Conservation (phyloP, 106 monocot species). For the Apostasia ramifera region DNA sequence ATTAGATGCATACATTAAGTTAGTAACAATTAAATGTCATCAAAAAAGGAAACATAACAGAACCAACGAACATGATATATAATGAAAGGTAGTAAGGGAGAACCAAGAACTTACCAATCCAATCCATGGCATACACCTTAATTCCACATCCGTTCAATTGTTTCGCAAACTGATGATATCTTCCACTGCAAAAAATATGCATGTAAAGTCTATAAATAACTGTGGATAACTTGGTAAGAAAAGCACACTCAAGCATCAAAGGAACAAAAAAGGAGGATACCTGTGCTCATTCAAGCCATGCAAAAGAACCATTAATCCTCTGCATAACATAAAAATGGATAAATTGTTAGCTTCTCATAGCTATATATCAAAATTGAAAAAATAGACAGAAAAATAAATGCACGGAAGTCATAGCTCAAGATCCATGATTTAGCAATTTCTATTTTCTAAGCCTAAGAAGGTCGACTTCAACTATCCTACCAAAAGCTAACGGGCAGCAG, state of each 20-base stretch:
- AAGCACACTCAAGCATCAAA: neutral
- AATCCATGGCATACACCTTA: conserved; percentile 93
- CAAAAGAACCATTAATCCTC: conserved; percentile 67
- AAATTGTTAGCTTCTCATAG: neutral
- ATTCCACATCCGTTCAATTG: conserved; percentile 64
- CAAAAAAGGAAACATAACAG: no score
- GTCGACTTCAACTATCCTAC: no score
- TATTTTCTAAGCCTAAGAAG: no score
- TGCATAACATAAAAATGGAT: conserved; percentile 22
- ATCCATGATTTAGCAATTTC: no score
- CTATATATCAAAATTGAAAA: no score
- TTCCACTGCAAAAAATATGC: conserved; percentile 45
- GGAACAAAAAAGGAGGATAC: conserved; percentile 15
- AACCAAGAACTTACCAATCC: conserved; percentile 59
- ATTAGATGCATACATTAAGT: no score
- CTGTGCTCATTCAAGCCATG: conserved; percentile 96
- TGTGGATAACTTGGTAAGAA: neutral
- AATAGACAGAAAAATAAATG: no score
- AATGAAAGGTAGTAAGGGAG: no score
- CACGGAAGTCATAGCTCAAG: no score
- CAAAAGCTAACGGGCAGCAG: no score
- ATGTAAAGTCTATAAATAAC: neutral
- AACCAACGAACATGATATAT: no score
- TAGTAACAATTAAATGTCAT: no score
- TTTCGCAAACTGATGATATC: conserved; percentile 75